phyloP scores from a whole-genome alignment of 2,329 filamentous ascomycete species.

The Fusarium sp. region DNA sequence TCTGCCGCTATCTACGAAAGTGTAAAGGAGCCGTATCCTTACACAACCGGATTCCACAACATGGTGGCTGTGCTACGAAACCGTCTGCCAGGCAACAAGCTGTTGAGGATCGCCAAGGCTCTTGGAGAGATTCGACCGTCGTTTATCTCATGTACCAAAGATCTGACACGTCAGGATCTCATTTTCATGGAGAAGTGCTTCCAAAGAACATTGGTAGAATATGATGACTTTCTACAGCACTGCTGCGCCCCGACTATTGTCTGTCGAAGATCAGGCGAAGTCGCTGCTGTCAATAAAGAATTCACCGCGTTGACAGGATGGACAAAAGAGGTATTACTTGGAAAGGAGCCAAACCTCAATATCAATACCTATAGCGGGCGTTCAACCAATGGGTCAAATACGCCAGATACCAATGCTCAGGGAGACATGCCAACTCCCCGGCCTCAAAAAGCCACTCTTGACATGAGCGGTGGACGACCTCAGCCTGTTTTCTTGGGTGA shows the following conservation, averaged over 20 bases:
- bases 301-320: constrained; percentile 96
- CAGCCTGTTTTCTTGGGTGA: constrained; percentile 93
- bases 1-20: constrained; percentile 88
- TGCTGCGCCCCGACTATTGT: constrained; percentile 93
- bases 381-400: constrained; percentile 58
- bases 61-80: constrained; percentile 83
- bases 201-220: constrained; percentile 91
- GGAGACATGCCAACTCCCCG: constrained; percentile 65
- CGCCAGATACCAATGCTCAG: constrained; percentile 49
- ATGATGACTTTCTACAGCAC: constrained; percentile 90
- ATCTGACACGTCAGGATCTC: constrained; percentile 87
- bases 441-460: constrained; percentile 59
- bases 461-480: constrained; percentile 62
- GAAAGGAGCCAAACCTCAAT: constrained; percentile 88
- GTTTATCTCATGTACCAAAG: constrained; percentile 91
- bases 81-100: constrained; percentile 82
- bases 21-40: constrained; percentile 91
- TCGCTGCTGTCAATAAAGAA: constrained; percentile 96
- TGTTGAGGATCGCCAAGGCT: constrained; percentile 85
- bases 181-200: constrained; percentile 99
- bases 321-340: constrained; percentile 89
- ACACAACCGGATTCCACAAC: constrained; percentile 90
- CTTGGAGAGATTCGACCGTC: constrained; percentile 91
- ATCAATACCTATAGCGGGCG: constrained; percentile 69
- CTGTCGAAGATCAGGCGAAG: constrained; percentile 90